Conservation (phyloP, 1,139 yeast species). For the Geotrichum bryndzae region DNA sequence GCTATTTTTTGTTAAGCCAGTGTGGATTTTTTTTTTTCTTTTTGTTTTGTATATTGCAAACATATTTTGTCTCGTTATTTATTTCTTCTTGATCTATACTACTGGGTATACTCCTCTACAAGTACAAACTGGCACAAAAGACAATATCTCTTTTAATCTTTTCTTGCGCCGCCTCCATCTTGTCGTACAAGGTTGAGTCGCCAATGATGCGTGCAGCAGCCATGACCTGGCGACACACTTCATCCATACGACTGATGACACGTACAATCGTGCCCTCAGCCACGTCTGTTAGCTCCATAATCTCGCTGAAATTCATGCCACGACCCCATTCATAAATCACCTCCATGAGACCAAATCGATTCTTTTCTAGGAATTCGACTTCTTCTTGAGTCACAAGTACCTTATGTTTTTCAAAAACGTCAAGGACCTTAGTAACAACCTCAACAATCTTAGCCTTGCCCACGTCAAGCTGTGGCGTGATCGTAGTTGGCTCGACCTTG, state of each 20-base stretch:
- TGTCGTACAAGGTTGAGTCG: constrained; percentile 76
- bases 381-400: constrained; percentile 80
- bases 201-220: constrained; percentile 94
- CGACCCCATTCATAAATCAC: constrained; percentile 98
- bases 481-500: constrained; percentile 47
- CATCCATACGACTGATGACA: constrained; percentile 89
- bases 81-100: not conserved
- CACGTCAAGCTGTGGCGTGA: constrained; percentile 77
- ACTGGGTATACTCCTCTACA: constrained; percentile 37
- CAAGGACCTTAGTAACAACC: constrained; percentile 59
- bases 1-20: not conserved
- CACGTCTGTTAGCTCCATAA: constrained; percentile 80
- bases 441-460: constrained; percentile 69
- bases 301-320: constrained; percentile 85
- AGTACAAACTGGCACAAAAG: constrained; percentile 89
- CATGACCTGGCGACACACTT: constrained; percentile 89
- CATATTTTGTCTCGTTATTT: not conserved
- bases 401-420: constrained; percentile 60
- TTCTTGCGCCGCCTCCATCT: constrained; percentile 91
- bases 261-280: constrained; percentile 98
- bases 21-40: not conserved
- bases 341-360: constrained; percentile 83
- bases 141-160: constrained; percentile 93
- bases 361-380: constrained; percentile 71
- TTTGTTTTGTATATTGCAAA: not conserved